Evolutionary conservation across 202 grass and related monocot genomes (phyloP), one percentile per base, ranked within the genome.

Genomic region (Panicum virgatum): DNA sequence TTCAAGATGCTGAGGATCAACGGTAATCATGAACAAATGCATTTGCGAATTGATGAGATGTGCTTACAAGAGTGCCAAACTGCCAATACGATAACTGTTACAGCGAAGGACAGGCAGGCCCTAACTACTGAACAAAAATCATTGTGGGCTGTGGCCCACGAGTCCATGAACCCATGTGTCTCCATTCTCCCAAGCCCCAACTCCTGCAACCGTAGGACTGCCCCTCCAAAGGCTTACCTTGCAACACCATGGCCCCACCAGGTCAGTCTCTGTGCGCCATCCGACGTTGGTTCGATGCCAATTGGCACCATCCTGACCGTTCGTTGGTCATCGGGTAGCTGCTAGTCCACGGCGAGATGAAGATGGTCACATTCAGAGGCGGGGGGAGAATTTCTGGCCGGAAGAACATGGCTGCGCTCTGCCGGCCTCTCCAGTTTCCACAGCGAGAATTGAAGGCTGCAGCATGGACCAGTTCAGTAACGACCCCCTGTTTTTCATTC

Each of bases 371-470:
- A 34, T 61, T 84, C 73, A 39, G 47, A 64, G 39, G 50, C 2
- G 51, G 62, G 26, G 6, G 63, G 57, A 76, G 40, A 26, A 38
- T 39, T 52, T 86, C 16, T 36, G 78, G 44, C 22, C 30, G 50
- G 69, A 56, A 56, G 86, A 85, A 80, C 82, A 40, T 85, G 85
- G 79, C 64, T 36, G n/a, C 26, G 51, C 68, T 43, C 52, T 75
- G 52, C 59, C 69, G n/a, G 53, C 11, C 46, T 73, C 81, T 56
- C 62, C 69, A 38, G 23, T 80, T 77, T 53, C 69, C 52, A 46
- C 81, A 88, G 81, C 71, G 3, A 60, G 5, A 60, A 73, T 78
- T 73, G 78, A 86, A 80, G 79, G 62, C 39, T 58, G 78, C 87
- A 66, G 47, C 64, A 82, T 59, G 82, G 78, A 66, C 74, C 74